phyloP scores from a whole-genome alignment of 495 filamentous ascomycete species.

The Penicillium antarcticum region DNA sequence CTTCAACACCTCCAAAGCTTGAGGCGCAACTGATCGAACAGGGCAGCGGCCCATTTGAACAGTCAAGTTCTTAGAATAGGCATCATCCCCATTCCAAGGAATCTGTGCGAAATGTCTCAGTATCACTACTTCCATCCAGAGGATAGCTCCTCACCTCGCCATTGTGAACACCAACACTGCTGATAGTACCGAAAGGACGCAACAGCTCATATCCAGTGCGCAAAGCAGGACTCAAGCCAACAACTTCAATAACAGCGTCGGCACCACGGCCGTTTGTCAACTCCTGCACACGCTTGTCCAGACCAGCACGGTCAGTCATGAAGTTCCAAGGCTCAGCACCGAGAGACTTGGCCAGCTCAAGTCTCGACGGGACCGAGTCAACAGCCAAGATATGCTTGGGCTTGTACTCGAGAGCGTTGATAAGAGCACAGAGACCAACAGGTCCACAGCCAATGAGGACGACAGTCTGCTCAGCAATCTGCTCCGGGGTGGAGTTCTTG shows the following conservation, averaged over 20 bases:
- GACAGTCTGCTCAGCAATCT: conserved; percentile 66
- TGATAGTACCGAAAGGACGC: conserved; percentile 83
- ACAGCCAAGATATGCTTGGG: conserved; percentile 83
- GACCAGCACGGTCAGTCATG: conserved; percentile 59
- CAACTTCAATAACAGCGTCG: conserved; percentile 89
- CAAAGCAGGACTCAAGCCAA: conserved; percentile 80
- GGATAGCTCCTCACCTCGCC: conserved; percentile 56
- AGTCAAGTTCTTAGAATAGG: conserved; percentile 85
- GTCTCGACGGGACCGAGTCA: conserved; percentile 73
- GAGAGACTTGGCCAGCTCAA: conserved; percentile 71
- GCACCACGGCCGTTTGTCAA: conserved; percentile 81
- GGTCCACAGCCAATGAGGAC: conserved; percentile 88
- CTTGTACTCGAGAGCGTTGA: conserved; percentile 75
- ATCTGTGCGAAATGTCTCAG: conserved; percentile 48
- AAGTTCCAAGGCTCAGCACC: conserved; percentile 90
- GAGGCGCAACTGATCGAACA: conserved; percentile 76
- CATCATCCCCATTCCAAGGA: conserved; percentile 78
- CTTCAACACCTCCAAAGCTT: conserved; percentile 74
- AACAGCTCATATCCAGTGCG: conserved; percentile 81
- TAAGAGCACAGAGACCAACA: conserved; percentile 82
- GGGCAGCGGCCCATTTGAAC: conserved; percentile 96
- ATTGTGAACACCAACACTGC: conserved; percentile 91
- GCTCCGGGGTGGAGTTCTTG: conserved; percentile 56
- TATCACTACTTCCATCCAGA: background rate
- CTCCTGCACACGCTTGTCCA: conserved; percentile 70